Percentiles rank a stretch among this genome's conserved stretches.
These are phyloP conservation scores for Dothidotthia symphoricarpi DNA, from an alignment of 2,329 filamentous ascomycete genomes.

Conservation along the genomic window DNA sequence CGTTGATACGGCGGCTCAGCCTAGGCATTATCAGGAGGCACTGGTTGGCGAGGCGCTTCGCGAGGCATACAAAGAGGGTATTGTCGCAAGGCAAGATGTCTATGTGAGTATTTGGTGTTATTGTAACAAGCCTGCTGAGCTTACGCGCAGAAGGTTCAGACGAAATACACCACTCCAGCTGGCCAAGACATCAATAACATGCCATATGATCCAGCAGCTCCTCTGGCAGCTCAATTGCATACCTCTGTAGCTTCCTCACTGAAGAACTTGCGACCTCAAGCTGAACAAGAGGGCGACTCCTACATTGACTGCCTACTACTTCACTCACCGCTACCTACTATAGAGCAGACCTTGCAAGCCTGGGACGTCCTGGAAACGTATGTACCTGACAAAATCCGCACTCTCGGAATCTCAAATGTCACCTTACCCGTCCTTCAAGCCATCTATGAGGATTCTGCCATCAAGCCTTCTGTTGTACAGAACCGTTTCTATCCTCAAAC, in stretches of 20 bases:
- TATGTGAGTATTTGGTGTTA: constrained; percentile 53
- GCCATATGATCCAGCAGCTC: constrained; percentile 61
- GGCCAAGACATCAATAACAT: constrained; percentile 61
- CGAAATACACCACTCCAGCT: constrained; percentile 70
- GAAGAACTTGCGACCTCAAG: constrained; percentile 52
- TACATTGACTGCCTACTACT: constrained; percentile 61
- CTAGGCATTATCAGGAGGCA: constrained; percentile 72
- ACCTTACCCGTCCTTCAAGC: constrained; percentile 56
- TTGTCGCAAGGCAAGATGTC: constrained; percentile 60
- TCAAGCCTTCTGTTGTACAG: constrained; percentile 67
- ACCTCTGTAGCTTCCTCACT: constrained; percentile 68
- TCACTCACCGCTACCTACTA: constrained; percentile 55
- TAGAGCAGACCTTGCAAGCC: constrained; percentile 58
- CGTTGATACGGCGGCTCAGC: constrained; percentile 76
- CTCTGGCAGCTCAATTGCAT: constrained; percentile 64
- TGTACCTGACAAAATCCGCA: constrained; percentile 62
- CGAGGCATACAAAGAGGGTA: constrained; percentile 58
- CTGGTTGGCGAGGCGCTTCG: constrained; percentile 67
- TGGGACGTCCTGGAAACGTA: constrained; percentile 67
- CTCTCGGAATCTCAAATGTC: constrained; percentile 76
- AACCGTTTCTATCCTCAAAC: constrained; percentile 68
- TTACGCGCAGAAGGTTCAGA: constrained; percentile 61
- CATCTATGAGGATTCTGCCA: constrained; percentile 49
- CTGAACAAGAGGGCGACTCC: constrained; percentile 37
- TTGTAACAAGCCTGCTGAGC: neutral